Percentiles rank a stretch among this genome's conserved stretches.
phyloP scores from a whole-genome alignment of 1,139 yeast genomes.

The Blastobotrys buckinghamii region DNA sequence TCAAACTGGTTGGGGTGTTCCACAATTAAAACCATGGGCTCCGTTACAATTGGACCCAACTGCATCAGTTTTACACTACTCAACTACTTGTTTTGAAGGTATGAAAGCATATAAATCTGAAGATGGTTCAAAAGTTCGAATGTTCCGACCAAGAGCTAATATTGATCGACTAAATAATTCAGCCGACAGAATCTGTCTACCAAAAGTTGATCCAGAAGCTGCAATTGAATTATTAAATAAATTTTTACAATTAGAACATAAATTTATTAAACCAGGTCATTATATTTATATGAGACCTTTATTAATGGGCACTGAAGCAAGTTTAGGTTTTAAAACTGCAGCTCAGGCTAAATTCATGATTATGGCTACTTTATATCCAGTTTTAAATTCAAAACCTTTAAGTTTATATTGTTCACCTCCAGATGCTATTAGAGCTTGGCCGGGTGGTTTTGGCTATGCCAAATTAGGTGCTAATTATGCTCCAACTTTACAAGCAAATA shows the following conservation, averaged over 20 bases:
- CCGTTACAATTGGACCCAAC: slow-evolving; percentile 33
- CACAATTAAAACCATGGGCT: slow-evolving; percentile 38
- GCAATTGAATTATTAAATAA: slow-evolving; percentile 36
- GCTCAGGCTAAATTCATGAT: slow-evolving; percentile 37
- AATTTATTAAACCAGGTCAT: slow-evolving; percentile 29
- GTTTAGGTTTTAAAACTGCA: slow-evolving; percentile 38
- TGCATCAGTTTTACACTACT: slow-evolving; percentile 31
- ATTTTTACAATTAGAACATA: slow-evolving; percentile 35
- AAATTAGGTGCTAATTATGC: slow-evolving; percentile 46
- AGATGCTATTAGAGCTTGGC: slow-evolving; percentile 42
- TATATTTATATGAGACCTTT: slow-evolving; percentile 32
- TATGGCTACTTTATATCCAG: slow-evolving; percentile 36
- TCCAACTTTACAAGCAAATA: slow-evolving; percentile 38
- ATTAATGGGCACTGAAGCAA: slow-evolving; percentile 32
- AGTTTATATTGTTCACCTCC: slow-evolving; percentile 35
- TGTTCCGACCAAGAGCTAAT: slow-evolving; percentile 41
- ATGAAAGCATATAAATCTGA: slow-evolving; percentile 31
- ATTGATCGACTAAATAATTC: slow-evolving; percentile 39
- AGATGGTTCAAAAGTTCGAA: slow-evolving; percentile 33
- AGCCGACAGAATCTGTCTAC: slow-evolving; percentile 38
- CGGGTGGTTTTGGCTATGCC: slow-evolving; percentile 42
- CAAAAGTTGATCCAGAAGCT: slow-evolving; percentile 38
- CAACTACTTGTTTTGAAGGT: slow-evolving; percentile 34
- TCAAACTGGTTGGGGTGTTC: slow-evolving; percentile 38
- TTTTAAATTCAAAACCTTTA: slow-evolving; percentile 31